These are phyloP conservation scores for Candida golubevii DNA, from an alignment of 805 yeast species.

Conservation along the genomic window DNA sequence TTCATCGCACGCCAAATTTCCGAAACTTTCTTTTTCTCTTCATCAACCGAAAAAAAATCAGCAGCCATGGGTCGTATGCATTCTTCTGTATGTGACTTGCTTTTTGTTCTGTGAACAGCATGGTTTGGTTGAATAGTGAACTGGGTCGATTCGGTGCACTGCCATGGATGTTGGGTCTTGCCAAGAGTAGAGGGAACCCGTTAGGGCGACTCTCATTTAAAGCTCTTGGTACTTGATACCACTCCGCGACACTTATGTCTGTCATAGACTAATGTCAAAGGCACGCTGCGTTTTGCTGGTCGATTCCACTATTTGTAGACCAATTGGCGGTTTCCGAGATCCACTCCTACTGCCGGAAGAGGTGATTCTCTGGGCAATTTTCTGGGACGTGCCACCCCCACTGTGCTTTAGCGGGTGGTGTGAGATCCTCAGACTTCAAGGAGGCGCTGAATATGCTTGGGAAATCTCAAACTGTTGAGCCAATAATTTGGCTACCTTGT, in stretches of 20 bases:
- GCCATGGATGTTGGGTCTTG: conserved; percentile 24
- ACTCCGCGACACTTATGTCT: conserved; percentile 2
- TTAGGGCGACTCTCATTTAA: conserved; percentile 9
- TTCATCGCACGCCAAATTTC: not conserved
- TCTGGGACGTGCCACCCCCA: not conserved
- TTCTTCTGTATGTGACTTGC: conserved; percentile 76
- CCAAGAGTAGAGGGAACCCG: conserved; percentile 23
- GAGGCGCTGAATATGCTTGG: not conserved
- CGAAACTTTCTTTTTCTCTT: no score
- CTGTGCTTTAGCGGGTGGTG: no score
- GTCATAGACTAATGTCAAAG: not conserved
- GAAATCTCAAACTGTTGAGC: not conserved
- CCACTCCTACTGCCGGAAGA: not conserved
- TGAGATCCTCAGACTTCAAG: no score
- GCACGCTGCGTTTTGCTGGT: conserved; percentile 33
- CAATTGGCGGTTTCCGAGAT: conserved; percentile 3
- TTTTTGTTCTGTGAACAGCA: conserved; percentile 8
- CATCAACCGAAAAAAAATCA: conserved; percentile 30
- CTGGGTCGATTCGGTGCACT: conserved; percentile 23
- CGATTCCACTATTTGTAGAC: conserved; percentile 47
- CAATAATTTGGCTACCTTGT: conserved; percentile 6
- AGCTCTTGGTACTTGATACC: conserved; percentile 26
- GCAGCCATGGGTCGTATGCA: conserved; percentile 99
- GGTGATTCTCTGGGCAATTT: conserved; percentile 10
- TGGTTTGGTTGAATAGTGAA: conserved; percentile 22